Evolutionary conservation across 2,329 filamentous ascomycete species (phyloP).

Genomic region (Metarhizium humberi): DNA sequence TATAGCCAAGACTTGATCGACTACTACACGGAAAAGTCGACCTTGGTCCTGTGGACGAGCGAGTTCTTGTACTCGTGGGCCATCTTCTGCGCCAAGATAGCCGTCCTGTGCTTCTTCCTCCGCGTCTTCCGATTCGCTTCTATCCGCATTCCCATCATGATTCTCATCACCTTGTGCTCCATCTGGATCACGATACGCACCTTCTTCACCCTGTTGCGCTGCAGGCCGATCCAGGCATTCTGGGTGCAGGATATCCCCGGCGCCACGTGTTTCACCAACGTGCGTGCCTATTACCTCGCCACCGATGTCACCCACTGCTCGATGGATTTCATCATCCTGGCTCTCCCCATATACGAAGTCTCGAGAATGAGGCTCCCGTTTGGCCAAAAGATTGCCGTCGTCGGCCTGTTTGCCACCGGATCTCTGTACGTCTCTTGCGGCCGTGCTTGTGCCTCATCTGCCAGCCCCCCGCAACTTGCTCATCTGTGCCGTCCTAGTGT

Average conservation of each 20-base stretch:
- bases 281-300: slow-evolving; percentile 22
- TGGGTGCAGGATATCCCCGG: not conserved
- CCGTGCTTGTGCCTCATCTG: not conserved
- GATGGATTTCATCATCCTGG: slow-evolving; percentile 22
- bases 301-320: slow-evolving; percentile 21
- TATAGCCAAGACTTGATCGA: not conserved
- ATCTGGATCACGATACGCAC: slow-evolving; percentile 20
- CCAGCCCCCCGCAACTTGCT: not conserved
- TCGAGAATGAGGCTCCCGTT: slow-evolving; percentile 18
- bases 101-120: slow-evolving; percentile 20
- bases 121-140: slow-evolving; percentile 19
- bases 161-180: slow-evolving; percentile 13
- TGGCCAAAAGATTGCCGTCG: slow-evolving; percentile 19
- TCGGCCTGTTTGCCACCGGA: slow-evolving; percentile 20
- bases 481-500: slow-evolving; percentile 9
- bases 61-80: slow-evolving; percentile 19
- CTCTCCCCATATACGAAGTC: slow-evolving; percentile 21
- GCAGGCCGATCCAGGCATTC: slow-evolving; percentile 21
- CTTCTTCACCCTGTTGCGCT: slow-evolving; percentile 23
- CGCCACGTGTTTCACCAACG: slow-evolving; percentile 16
- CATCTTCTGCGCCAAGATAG: slow-evolving; percentile 19
- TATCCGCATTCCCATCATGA: slow-evolving; percentile 18
- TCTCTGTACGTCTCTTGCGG: slow-evolving; percentile 12
- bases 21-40: slow-evolving; percentile 7
- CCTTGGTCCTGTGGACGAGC: slow-evolving; percentile 15